Percentiles rank a stretch among this genome's conserved stretches.
phyloP scores from a whole-genome alignment of 331 rosid genomes.

The Saraca asoca region DNA sequence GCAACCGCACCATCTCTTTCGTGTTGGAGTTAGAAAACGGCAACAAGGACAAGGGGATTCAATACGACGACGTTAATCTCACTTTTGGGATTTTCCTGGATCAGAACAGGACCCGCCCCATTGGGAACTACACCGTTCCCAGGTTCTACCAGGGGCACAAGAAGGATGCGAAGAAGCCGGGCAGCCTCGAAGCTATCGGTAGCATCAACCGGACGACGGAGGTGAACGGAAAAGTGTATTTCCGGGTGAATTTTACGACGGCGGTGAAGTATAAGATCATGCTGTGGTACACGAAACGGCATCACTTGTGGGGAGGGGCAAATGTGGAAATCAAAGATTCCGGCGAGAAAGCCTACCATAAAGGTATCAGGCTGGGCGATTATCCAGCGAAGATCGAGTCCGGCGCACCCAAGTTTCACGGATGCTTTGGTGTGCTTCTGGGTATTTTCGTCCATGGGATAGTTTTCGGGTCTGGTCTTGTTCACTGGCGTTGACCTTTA shows the following conservation, averaged over 20 bases:
- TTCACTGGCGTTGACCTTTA: not conserved
- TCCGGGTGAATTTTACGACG: constrained; percentile 53
- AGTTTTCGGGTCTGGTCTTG: constrained; percentile 26
- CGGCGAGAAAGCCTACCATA: constrained; percentile 31
- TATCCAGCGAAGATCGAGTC: constrained; percentile 19
- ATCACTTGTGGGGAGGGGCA: constrained; percentile 45
- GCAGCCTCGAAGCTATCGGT: not conserved
- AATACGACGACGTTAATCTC: constrained; percentile 53
- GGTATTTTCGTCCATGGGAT: constrained; percentile 31
- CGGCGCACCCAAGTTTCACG: constrained; percentile 32
- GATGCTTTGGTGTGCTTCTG: constrained; percentile 37
- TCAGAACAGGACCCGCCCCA: constrained; percentile 15
- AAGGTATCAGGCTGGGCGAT: constrained; percentile 50
- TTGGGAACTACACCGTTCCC: constrained; percentile 31
- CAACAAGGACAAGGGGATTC: constrained; percentile 63
- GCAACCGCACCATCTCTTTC: constrained; percentile 41
- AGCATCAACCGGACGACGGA: constrained; percentile 38
- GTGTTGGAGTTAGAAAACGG: constrained; percentile 35
- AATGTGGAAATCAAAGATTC: constrained; percentile 40
- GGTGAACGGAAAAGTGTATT: constrained; percentile 20
- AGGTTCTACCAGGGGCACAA: constrained; percentile 66
- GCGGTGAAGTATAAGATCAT: constrained; percentile 60
- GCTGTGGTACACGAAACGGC: constrained; percentile 57
- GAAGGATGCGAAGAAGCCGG: constrained; percentile 40
- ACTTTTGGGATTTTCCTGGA: not conserved